Percentiles rank a stretch among this genome's conserved stretches.
These are phyloP conservation scores for Dryas integrifolia DNA, from an alignment of 331 rosid genomes.

Conservation along the genomic window DNA sequence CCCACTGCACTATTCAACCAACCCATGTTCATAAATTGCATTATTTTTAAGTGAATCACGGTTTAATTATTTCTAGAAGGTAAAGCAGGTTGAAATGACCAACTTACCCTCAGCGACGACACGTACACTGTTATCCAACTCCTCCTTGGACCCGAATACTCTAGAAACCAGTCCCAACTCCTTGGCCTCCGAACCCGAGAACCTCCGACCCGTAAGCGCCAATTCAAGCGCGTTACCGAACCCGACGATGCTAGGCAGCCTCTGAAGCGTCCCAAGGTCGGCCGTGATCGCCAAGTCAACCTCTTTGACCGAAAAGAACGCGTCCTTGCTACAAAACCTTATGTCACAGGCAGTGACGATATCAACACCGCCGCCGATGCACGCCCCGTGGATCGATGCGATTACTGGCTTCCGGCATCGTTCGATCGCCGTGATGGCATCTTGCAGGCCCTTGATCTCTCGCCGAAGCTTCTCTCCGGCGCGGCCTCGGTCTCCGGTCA, in stretches of 20 bases:
- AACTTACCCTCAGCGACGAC: constrained; percentile 55
- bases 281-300: constrained; percentile 81
- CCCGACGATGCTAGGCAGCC: constrained; percentile 74
- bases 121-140: constrained; percentile 47
- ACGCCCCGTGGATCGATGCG: constrained; percentile 67
- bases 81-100: not conserved
- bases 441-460: constrained; percentile 60
- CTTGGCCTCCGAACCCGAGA: constrained; percentile 76
- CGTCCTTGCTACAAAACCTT: constrained; percentile 64
- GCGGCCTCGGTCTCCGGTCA: constrained; percentile 45
- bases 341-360: constrained; percentile 75
- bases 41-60: too few species aligned
- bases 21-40: too few species aligned
- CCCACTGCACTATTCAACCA: too few species aligned
- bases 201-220: constrained; percentile 73
- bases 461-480: constrained; percentile 63
- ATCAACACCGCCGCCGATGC: constrained; percentile 84
- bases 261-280: constrained; percentile 81
- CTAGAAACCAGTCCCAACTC: constrained; percentile 63
- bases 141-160: constrained; percentile 44
- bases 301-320: constrained; percentile 81
- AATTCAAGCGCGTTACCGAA: constrained; percentile 72
- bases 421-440: constrained; percentile 65
- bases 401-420: constrained; percentile 86
- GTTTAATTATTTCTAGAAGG: not conserved